Evolutionary conservation across 805 yeast species (phyloP), one percentile per base, ranked within the genome.

Genomic region (Clavispora fructus): DNA sequence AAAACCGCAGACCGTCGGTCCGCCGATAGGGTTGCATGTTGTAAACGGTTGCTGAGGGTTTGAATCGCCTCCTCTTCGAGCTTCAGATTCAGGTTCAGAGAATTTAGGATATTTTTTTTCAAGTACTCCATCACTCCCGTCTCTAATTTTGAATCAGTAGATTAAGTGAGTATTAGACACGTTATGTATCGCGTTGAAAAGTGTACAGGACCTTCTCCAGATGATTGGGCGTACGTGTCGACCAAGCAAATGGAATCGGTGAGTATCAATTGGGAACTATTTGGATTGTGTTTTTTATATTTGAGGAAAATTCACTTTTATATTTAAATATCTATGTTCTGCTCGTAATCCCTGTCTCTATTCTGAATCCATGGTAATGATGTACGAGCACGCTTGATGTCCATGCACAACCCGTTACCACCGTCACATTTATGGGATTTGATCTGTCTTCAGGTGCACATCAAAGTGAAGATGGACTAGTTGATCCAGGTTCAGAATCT

Each of bases 1-100:
- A 92, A 73, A 4, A 92, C 87, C 0, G 98, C 98, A 1, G 97
- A 92, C 44, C 96, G 71, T 51, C 97, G 74, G 65, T 94, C 99
- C 27, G 86, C 81, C 2, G 94, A 74, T 51, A 87, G 65, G 0
- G 85, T 84, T 4, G 97, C 83, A 66, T 94, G 89, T 39, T 82
- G 79, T 45, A 92, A 77, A 37, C 98, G 73, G 61, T 95, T 96
- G 55, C 96, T 87, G 39, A 94, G 72, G 6, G 94, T 88, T 6
- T 92, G 81, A 49, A 94, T 92, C 12, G 96, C 85, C 59, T 87
- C 95, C 55, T 84, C 88, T 4, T 82, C 92, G 59, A 72, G 69
- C 61, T 75, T 69, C 45, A 63, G 49, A 40, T 56, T 60, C 32
- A 56, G 66, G 49, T 60, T 62, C 50, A 52, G 67, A 53, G 60